Base-by-base conservation (phyloP, 2,329 filamentous ascomycete species). In the Dactylellina sp. region DNA sequence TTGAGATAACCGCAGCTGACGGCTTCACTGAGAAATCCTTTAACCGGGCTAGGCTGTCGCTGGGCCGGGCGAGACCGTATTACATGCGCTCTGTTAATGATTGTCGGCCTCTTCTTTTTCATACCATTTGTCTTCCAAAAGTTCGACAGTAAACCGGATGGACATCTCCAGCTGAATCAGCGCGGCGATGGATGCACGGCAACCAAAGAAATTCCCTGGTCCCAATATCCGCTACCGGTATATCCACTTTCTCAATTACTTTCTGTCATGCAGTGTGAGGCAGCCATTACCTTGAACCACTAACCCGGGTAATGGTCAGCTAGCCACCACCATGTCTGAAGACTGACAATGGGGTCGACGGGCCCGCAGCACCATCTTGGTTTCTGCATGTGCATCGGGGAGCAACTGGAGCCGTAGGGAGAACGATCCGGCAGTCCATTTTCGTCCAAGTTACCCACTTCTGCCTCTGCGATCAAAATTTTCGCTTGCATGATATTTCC, bases 401-500 rank as follows among this genome's bases (percentile, higher is more conserved):
- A 72, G 70, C 70, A 74, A 74, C 47, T 74, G 61, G 44, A 74
- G 70, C 70, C 70, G 70, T 60, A 50, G 20, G 16, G n/a, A 60
- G 40, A 53, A 59, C 40, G 65, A 71, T 63, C 65, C 65, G 44
- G 46, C 25, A 49, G 70, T 61, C 70, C 61, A 35, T 66, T 74
- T 74, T 74, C 70, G 70, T 74, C 57, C 70, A 74, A 44, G 52
- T 24, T 66, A 74, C 70, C 70, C 70, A 61, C 61, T 32, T 59
- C 56, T 32, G 57, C 46, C 37, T 35, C 40, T 47, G 42, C 60
- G 42, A 35, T 32, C 18, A 65, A 65, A 72, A 64, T 66, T 74
- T 65, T 74, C 70, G 70, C 70, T 74, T 74, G 70, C 70, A 74
- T 74, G 70, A 74, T 11, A 61, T 60, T 74, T 66, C 70, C 70